Evolutionary conservation across 345 rosid genomes (phyloP).

Genomic region (Brassica nigra): DNA sequence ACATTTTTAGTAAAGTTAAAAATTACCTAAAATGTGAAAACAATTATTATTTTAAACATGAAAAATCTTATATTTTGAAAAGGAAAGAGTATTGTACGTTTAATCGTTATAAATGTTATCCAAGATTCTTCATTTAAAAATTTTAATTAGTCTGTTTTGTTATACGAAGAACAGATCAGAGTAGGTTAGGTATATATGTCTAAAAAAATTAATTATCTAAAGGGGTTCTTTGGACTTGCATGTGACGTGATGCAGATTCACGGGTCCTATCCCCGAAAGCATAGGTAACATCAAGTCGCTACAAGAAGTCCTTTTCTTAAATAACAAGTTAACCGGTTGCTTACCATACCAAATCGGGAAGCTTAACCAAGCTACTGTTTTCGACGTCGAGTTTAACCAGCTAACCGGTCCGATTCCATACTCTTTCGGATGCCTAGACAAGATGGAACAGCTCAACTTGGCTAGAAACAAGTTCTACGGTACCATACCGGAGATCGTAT

Average conservation of each 20-base stretch:
- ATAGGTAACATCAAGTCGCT: slow-evolving; percentile 51
- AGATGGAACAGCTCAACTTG: slow-evolving; percentile 67
- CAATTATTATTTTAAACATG: too few relatives aligned
- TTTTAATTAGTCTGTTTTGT: background rate
- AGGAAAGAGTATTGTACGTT: background rate
- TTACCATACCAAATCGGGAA: slow-evolving; percentile 74
- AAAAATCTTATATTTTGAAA: too few relatives aligned
- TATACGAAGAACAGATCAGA: background rate
- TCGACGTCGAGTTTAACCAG: slow-evolving; percentile 59
- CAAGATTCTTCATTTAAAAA: background rate
- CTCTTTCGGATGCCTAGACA: slow-evolving; percentile 61
- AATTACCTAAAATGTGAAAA: too few relatives aligned
- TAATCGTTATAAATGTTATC: background rate
- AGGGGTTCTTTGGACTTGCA: background rate
- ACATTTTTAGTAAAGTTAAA: too few relatives aligned
- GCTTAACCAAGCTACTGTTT: slow-evolving; percentile 54
- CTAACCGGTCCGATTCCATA: slow-evolving; percentile 68
- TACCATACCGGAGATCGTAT: slow-evolving; percentile 64
- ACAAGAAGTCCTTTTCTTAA: slow-evolving; percentile 65
- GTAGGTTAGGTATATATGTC: background rate
- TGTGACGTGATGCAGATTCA: slow-evolving; percentile 42
- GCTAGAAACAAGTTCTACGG: slow-evolving; percentile 67
- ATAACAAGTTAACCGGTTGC: slow-evolving; percentile 70
- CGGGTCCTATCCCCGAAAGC: slow-evolving; percentile 62
- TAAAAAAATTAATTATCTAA: too few relatives aligned